Base-by-base conservation (phyloP, 192 early-diverging fungal genomes). In the Obelidium mucronatum region DNA sequence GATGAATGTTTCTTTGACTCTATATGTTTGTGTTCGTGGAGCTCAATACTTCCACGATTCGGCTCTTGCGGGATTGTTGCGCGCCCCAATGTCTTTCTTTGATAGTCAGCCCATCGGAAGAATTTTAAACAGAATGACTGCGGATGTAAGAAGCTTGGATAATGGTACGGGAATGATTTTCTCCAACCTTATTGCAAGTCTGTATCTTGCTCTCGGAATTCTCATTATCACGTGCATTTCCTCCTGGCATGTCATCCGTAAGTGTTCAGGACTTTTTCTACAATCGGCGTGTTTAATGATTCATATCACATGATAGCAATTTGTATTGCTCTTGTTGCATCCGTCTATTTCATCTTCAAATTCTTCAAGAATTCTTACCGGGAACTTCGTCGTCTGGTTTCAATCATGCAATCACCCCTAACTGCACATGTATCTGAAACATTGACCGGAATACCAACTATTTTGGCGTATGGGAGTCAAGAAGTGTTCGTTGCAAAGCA, bases 81-180 rank as follows among this genome's bases (percentile, higher is more conserved):
- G 68, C n/a, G 83, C 88, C 1, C 88, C 89, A 5, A 80, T 94
- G 77, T 78, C 80, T 19, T 91, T 89, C 66, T 92, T 93, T 67
- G 82, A 89, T 17, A 68, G 66, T 40, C 85, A 90, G 61, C 86
- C 92, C 0, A 84, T 89, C 15, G 94, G 93, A 8, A 83, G 87
- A 17, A 88, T 95, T 15, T 70, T 95, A 39, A 89, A 91, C 52
- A 81, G 91, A 69, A 90, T 94, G 59, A 82, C 83, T 33, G 60
- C 79, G 34, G 85, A 84, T 59, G 72, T 86, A 55, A 69, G 78
- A 19, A 44, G 80, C 3, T 76, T 86, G 35, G 91, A 93, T 71
- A 84, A 87, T 44, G 66, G 83, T 36, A 77, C 93, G 84, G 89
- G 65, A 60, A 53, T 30, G 67, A 54, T 55, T 22, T 71, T 44